Conservation (phyloP, 257 asterid genomes). For the Fraxinus pennsylvanica region DNA sequence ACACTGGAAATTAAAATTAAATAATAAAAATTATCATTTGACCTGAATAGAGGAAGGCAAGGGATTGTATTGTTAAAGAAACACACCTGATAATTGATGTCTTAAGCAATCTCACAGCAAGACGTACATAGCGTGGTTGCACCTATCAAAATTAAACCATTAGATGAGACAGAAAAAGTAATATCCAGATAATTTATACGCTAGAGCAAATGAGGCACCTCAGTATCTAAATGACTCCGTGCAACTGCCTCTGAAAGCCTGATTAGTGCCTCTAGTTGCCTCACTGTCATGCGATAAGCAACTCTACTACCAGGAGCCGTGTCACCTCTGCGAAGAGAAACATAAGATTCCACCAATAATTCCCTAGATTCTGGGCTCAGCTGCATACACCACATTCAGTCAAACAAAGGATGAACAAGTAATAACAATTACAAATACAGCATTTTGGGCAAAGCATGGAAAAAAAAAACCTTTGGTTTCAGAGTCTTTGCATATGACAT, state of each 20-base stretch:
- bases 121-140: conserved; percentile 64
- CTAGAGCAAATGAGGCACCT: conserved; percentile 44
- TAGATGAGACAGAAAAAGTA: conserved; percentile 10
- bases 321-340: conserved; percentile 87
- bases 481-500: conserved; percentile 82
- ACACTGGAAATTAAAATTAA: conserved; percentile 58
- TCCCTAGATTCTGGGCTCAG: conserved; percentile 70
- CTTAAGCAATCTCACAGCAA: conserved; percentile 78
- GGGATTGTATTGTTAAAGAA: conserved; percentile 6
- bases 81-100: conserved; percentile 83
- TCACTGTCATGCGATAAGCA: conserved; percentile 98
- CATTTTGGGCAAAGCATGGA: neutral
- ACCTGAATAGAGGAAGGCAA: neutral
- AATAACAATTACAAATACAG: neutral
- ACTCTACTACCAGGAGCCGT: conserved; percentile 94
- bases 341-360: conserved; percentile 87
- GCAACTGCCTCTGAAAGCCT: conserved; percentile 99
- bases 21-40: neutral
- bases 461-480: conserved; percentile 73
- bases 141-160: conserved; percentile 49
- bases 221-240: conserved; percentile 71
- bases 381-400: conserved; percentile 45
- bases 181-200: conserved; percentile 4
- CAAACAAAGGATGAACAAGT: conserved; percentile 20
- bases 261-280: conserved; percentile 92